These are phyloP conservation scores for Massospora cicadina DNA, from an alignment of 371 early-diverging fungal genomes.

Conservation along the genomic window DNA sequence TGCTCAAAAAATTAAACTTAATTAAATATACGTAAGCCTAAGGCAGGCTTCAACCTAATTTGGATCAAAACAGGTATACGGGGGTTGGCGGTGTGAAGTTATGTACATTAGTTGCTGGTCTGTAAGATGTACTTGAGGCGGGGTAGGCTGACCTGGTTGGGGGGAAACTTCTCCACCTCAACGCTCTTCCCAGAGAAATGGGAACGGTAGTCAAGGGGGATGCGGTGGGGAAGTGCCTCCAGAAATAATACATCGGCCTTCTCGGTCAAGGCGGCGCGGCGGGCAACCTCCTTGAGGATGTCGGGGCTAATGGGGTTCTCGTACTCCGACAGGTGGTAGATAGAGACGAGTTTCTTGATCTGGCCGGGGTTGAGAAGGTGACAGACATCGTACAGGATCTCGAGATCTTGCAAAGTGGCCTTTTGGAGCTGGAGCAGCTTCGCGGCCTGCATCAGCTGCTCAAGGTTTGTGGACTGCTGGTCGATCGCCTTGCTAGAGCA, in stretches of 20 bases:
- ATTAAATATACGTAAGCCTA: background rate
- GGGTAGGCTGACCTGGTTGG: constrained; percentile 3
- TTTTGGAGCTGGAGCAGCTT: constrained; percentile 90
- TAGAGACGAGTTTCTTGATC: constrained; percentile 82
- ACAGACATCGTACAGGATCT: constrained; percentile 90
- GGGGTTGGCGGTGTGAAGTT: background rate
- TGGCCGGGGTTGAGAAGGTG: constrained; percentile 84
- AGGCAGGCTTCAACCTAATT: background rate
- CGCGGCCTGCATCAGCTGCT: constrained; percentile 84
- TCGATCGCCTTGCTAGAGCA: constrained; percentile 77
- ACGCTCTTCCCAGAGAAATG: constrained; percentile 11
- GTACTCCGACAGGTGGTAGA: constrained; percentile 57
- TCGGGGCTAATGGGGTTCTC: constrained; percentile 78
- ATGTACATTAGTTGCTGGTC: constrained; percentile 3
- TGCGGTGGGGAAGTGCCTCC: constrained; percentile 45
- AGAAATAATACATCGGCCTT: constrained; percentile 70
- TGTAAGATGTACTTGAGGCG: constrained; percentile 8
- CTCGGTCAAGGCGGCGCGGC: constrained; percentile 64
- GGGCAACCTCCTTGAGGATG: constrained; percentile 74
- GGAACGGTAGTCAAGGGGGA: constrained; percentile 8
- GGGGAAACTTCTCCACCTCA: constrained; percentile 9
- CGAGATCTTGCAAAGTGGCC: constrained; percentile 72
- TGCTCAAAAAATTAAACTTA: too few relatives aligned
- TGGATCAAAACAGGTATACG: background rate
- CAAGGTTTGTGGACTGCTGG: constrained; percentile 77